Conservation (phyloP, 306 rosid species). For the Quercus robur region DNA sequence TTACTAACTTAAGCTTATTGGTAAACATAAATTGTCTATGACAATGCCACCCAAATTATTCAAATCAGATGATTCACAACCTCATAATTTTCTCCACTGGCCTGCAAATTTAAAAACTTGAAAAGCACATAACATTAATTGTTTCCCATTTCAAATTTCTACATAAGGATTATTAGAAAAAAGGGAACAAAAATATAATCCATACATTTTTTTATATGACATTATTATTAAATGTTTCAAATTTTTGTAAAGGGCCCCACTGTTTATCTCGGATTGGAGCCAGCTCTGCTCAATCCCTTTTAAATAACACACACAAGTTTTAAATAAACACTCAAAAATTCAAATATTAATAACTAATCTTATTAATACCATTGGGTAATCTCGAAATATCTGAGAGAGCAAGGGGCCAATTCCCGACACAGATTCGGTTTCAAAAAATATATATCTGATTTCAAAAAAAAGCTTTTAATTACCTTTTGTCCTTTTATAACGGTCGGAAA, state of each 20-base stretch:
- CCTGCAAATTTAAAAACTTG: no score
- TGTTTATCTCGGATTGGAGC: not conserved
- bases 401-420: slow-evolving; percentile 4
- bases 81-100: no score
- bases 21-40: no score
- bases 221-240: not conserved
- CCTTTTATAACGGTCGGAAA: slow-evolving; percentile 72
- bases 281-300: not conserved
- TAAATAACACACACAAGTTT: not conserved
- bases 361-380: not conserved
- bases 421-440: slow-evolving; percentile 26
- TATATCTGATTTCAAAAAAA: slow-evolving; percentile 1
- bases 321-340: not conserved
- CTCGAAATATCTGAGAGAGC: slow-evolving; percentile 12
- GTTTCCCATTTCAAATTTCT: no score
- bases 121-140: no score
- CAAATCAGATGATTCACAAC: no score
- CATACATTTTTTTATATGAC: not conserved
- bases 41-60: no score
- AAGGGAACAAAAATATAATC: no score
- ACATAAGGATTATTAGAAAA: no score
- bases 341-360: not conserved
- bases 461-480: slow-evolving; percentile 18
- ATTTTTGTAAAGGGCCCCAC: not conserved
- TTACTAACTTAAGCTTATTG: no score